Conservation (phyloP, 2,329 filamentous ascomycete species). For the Colletotrichum graminicola region DNA sequence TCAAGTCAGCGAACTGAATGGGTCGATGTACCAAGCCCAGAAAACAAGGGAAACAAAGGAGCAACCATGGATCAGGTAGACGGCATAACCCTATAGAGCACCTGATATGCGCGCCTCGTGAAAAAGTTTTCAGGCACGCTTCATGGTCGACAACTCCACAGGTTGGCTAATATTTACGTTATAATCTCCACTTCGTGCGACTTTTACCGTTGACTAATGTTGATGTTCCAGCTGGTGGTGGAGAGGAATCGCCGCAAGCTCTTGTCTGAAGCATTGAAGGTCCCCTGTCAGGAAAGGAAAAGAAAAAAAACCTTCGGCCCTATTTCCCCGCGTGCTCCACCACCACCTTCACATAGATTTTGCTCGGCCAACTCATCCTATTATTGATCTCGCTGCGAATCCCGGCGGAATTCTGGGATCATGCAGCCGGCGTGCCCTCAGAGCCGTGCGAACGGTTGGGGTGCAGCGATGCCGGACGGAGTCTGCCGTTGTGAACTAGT, state of each 20-base stretch:
- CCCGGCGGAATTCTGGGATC: background rate
- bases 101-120: conserved; percentile 25
- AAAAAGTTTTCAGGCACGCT: conserved; percentile 34
- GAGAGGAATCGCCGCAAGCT: too few relatives aligned
- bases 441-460: conserved; percentile 2
- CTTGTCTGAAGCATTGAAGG: background rate
- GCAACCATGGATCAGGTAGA: background rate
- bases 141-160: conserved; percentile 26
- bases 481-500: background rate
- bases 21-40: background rate
- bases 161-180: conserved; percentile 39
- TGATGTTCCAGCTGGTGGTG: conserved; percentile 4
- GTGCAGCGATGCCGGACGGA: conserved; percentile 3
- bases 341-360: conserved; percentile 18
- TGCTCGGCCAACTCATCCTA: background rate
- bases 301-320: conserved; percentile 14
- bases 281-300: background rate
- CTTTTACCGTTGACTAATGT: conserved; percentile 13
- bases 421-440: background rate
- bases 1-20: background rate
- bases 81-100: background rate
- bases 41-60: background rate
- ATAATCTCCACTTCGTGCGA: conserved; percentile 31
- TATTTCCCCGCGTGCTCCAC: conserved; percentile 37
- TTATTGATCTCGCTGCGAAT: background rate